phyloP scores from a whole-genome alignment of 2,329 filamentous ascomycete species.

The Fusarium musae region DNA sequence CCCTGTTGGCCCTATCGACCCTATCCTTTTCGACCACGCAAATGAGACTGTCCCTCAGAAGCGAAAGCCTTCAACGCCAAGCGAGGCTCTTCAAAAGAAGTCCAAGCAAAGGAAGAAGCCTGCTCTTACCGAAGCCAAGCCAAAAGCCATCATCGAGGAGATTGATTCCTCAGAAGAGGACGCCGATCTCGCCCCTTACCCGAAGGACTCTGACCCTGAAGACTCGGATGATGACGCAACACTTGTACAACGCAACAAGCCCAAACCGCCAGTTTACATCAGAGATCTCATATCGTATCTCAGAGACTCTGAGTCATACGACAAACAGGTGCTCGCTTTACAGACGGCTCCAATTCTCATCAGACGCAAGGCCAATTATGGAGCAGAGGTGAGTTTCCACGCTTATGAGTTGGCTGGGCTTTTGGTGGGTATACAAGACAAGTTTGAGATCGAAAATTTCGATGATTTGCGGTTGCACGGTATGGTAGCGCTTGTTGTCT shows the following conservation, averaged over 20 bases:
- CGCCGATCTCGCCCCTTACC: conserved; percentile 79
- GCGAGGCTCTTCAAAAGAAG: conserved; percentile 36
- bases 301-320: conserved; percentile 83
- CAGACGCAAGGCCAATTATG: conserved; percentile 87
- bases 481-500: conserved; percentile 83
- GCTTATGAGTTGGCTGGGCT: conserved; percentile 81
- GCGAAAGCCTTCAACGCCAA: background rate
- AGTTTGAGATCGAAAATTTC: conserved; percentile 84
- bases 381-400: conserved; percentile 87
- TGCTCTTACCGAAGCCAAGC: conserved; percentile 45
- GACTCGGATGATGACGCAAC: conserved; percentile 96
- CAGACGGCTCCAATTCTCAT: conserved; percentile 82
- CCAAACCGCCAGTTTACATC: conserved; percentile 88
- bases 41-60: background rate
- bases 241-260: conserved; percentile 83
- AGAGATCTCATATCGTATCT: conserved; percentile 84
- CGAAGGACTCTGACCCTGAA: conserved; percentile 87
- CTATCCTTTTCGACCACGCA: conserved; percentile 53
- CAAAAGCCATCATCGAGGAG: conserved; percentile 71
- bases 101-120: conserved; percentile 46
- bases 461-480: conserved; percentile 79
- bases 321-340: conserved; percentile 83
- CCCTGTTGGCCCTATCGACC: conserved; percentile 65
- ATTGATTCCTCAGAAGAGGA: conserved; percentile 69
- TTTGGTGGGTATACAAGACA: conserved; percentile 84